phyloP scores from a whole-genome alignment of 805 yeast genomes.

The Kluyveromyces siamensis region DNA sequence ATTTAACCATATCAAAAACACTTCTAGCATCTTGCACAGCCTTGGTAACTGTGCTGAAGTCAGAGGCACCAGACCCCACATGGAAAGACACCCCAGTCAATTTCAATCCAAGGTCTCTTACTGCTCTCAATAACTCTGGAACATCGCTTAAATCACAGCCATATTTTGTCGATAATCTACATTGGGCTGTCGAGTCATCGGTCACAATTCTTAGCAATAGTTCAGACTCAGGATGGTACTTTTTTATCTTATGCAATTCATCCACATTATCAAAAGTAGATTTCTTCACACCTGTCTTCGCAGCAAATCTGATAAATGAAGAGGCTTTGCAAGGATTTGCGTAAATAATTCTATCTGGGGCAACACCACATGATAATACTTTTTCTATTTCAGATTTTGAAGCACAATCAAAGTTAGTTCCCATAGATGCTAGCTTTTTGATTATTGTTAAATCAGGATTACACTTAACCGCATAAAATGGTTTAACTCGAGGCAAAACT shows the following conservation, averaged over 20 bases:
- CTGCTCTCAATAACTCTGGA: slow-evolving; percentile 46
- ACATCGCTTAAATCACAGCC: slow-evolving; percentile 65
- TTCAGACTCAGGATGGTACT: slow-evolving; percentile 59
- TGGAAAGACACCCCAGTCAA: slow-evolving; percentile 90
- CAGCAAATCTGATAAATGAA: slow-evolving; percentile 69
- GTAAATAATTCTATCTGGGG: slow-evolving; percentile 63
- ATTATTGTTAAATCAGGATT: slow-evolving; percentile 64
- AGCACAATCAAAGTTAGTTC: slow-evolving; percentile 88
- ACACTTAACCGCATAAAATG: slow-evolving; percentile 94
- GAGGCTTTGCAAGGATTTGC: slow-evolving; percentile 94
- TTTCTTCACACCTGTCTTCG: slow-evolving; percentile 43
- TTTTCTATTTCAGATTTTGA: slow-evolving; percentile 73
- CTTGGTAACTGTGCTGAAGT: slow-evolving; percentile 51
- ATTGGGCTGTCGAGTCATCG: slow-evolving; percentile 80
- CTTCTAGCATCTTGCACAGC: slow-evolving; percentile 65
- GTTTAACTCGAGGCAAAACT: slow-evolving; percentile 64
- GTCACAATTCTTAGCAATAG: slow-evolving; percentile 77
- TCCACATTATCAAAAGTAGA: slow-evolving; percentile 88
- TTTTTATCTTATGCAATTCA: slow-evolving; percentile 67
- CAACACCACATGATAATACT: slow-evolving; percentile 53
- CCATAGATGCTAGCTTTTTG: slow-evolving; percentile 45
- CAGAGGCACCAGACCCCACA: slow-evolving; percentile 89
- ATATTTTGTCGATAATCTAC: slow-evolving; percentile 79
- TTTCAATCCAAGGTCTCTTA: slow-evolving; percentile 50
- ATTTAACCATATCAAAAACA: slow-evolving; percentile 53